Evolutionary conservation across 768 basidiomycete species (phyloP).

Genomic region (Russula lepida): DNA sequence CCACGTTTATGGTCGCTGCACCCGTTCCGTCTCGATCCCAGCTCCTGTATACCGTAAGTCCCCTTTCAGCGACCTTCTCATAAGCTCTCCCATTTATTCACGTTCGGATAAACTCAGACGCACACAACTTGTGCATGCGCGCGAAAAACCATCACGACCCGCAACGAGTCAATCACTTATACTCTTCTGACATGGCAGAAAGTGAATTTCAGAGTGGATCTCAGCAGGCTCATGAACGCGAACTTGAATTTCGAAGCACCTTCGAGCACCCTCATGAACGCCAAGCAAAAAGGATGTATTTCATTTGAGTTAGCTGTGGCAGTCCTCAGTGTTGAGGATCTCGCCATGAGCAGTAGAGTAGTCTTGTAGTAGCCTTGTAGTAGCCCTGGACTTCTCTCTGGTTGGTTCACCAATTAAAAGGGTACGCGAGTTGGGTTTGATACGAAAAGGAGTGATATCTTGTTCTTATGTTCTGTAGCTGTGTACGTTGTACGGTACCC

Average conservation of each 20-base stretch:
- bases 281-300: too few relatives aligned
- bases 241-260: conserved; percentile 26
- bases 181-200: conserved; percentile 31
- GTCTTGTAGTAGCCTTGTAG: background rate
- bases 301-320: too few relatives aligned
- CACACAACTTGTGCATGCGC: conserved; percentile 65
- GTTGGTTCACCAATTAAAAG: background rate
- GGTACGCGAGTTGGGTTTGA: too few relatives aligned
- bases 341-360: background rate
- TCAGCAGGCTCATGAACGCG: conserved; percentile 43
- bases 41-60: conserved; percentile 70
- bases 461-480: background rate
- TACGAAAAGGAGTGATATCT: too few relatives aligned
- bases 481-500: too few relatives aligned
- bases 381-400: background rate
- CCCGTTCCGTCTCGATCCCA: conserved; percentile 75
- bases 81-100: background rate
- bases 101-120: conserved; percentile 37
- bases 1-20: conserved; percentile 72
- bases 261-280: conserved; percentile 47
- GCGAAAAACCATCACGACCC: conserved; percentile 76
- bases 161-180: conserved; percentile 41
- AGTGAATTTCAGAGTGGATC: conserved; percentile 33
- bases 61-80: too few relatives aligned
- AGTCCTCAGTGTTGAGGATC: too few relatives aligned